These are phyloP conservation scores for Poa annua DNA, from an alignment of 176 grass and related monocot genomes.

Conservation along the genomic window DNA sequence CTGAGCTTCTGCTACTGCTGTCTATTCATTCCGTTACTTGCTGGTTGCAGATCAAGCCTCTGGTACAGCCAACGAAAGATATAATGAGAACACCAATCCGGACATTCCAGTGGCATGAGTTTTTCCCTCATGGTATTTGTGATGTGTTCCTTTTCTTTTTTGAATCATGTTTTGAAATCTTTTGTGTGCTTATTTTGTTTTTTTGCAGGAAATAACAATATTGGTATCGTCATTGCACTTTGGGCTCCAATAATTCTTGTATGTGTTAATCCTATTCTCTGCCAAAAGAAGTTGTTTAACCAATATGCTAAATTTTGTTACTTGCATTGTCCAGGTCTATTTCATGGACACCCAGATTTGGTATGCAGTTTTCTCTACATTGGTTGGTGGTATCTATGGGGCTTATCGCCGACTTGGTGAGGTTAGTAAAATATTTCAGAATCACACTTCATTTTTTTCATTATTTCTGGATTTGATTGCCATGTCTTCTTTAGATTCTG, in stretches of 20 bases:
- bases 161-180: slow-evolving; percentile 1
- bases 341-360: slow-evolving; percentile 99
- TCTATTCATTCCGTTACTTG: slow-evolving; percentile 33
- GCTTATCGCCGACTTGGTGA: slow-evolving; percentile 97
- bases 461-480: not conserved
- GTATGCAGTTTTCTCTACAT: slow-evolving; percentile 96
- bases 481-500: not conserved
- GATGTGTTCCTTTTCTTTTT: slow-evolving; percentile 31
- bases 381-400: slow-evolving; percentile 96
- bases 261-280: slow-evolving; percentile 26
- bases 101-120: slow-evolving; percentile 89
- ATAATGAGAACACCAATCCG: slow-evolving; percentile 77
- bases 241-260: slow-evolving; percentile 99
- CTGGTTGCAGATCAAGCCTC: slow-evolving; percentile 84
- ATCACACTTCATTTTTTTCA: not conserved
- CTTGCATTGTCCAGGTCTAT: slow-evolving; percentile 72
- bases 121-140: slow-evolving; percentile 85
- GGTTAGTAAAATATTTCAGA: slow-evolving; percentile 50
- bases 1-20: not conserved
- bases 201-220: slow-evolving; percentile 84
- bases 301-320: slow-evolving; percentile 33
- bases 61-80: slow-evolving; percentile 90
- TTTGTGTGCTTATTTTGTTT: slow-evolving; percentile 42
- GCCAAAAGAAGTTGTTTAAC: slow-evolving; percentile 11
- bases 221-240: slow-evolving; percentile 86